Base-by-base conservation (phyloP, 2,329 filamentous ascomycete species). In the Aureobasidium sp. region DNA sequence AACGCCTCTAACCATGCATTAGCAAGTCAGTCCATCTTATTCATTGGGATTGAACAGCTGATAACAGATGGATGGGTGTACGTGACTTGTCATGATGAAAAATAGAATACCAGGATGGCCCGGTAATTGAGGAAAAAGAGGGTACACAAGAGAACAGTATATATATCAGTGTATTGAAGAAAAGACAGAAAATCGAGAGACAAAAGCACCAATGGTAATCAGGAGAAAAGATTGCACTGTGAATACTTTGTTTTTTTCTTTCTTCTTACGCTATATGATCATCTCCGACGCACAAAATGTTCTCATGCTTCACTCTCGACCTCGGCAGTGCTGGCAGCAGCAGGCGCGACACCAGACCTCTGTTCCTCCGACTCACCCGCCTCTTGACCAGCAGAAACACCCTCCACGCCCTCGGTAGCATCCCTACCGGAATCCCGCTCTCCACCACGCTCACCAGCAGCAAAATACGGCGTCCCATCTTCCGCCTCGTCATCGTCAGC, bases 401-500 rank as follows among this genome's bases (percentile, higher is more conserved):
- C 44, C 19, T 40, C 47, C 21, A 14, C 47, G 27, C 35, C 47
- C 7, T 50, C 35, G 6, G 17, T 25, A 54, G 49, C 32, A 25
- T 45, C 49, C 24, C 22, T n/a, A 3, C 19, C 19, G n/a, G 54
- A 38, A 34, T 58, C 79, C 3, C 78, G 76, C 30, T 45, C 53
- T 29, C 52, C 14, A 14, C n/a, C n/a, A 19, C 48, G 25, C 10
- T 51, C 57, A 19, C 66, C 35, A 10, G 51, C 44, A 42, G 35
- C 66, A 56, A 69, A 73, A 55, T 71, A 78, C 3, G 72, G 70
- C 51, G 74, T 22, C 5, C 75, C 88, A 59, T 21, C 37, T 6
- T 8, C 37, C 6, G 32, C 27, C 24, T 29, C 45, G 3, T 95
- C 89, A 56, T 97, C 91, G 63, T 95, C 91, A 7, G 89, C 87